Evolutionary conservation across 1,284 basidiomycete genomes (phyloP).

Genomic region (Pseudozyma hubeiensis): DNA sequence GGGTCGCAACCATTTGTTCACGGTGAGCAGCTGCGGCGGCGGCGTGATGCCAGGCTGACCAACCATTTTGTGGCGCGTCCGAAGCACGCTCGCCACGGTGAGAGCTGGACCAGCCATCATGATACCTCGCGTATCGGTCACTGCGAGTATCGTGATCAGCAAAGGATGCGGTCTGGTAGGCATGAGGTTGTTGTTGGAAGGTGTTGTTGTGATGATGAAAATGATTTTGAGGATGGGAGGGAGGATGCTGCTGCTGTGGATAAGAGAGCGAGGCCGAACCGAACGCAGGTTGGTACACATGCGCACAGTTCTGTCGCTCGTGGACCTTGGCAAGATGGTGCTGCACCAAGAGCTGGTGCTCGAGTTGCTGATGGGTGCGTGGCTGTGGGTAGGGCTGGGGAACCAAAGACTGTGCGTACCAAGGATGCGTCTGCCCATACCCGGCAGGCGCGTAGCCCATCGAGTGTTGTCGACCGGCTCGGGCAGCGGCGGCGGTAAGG

Average conservation of each 20-base stretch:
- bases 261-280: conserved; percentile 6
- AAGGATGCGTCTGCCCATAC: conserved; percentile 26
- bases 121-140: conserved; percentile 18
- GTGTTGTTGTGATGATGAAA: conserved; percentile 8
- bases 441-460: conserved; percentile 23
- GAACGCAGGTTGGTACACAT: conserved; percentile 15
- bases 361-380: conserved; percentile 52
- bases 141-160: conserved; percentile 7
- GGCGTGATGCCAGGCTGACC: conserved; percentile 27
- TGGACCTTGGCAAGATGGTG: conserved; percentile 54
- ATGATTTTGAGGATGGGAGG: conserved; percentile 18
- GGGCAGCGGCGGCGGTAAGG: conserved; percentile 43
- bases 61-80: conserved; percentile 12
- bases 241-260: conserved; percentile 12
- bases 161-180: conserved; percentile 8
- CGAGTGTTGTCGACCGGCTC: conserved; percentile 29
- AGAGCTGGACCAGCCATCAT: conserved; percentile 22
- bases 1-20: conserved; percentile 10
- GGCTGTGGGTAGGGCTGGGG: conserved; percentile 33
- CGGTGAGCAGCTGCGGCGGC: conserved; percentile 10
- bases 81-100: conserved; percentile 20
- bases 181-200: conserved; percentile 12
- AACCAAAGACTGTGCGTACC: conserved; percentile 26
- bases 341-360: conserved; percentile 54
- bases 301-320: conserved; percentile 20